These are phyloP conservation scores for Penicillium herquei DNA, from an alignment of 495 filamentous ascomycete species.

Conservation along the genomic window DNA sequence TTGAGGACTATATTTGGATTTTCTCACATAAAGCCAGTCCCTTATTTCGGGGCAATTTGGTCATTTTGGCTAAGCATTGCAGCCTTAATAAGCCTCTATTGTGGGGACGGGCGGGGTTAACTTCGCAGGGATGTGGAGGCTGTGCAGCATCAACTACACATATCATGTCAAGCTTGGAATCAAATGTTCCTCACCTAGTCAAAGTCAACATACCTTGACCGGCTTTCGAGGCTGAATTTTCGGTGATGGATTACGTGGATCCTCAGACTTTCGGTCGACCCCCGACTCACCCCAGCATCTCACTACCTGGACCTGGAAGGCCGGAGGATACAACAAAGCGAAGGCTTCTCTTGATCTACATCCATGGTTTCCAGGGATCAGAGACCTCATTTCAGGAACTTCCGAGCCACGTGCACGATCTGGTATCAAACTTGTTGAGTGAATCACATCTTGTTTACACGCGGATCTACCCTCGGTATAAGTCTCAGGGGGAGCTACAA, in stretches of 20 bases:
- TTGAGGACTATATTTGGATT: no score
- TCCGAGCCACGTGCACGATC: slow-evolving; percentile 80
- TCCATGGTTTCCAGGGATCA: slow-evolving; percentile 92
- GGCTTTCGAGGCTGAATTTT: neutral
- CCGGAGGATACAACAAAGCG: slow-evolving; percentile 30
- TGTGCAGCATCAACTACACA: no score
- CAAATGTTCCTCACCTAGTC: neutral
- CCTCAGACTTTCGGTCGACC: neutral
- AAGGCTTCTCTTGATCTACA: slow-evolving; percentile 74
- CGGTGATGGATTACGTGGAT: neutral
- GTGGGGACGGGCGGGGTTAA: no score
- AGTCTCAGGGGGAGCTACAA: slow-evolving; percentile 71
- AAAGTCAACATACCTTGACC: no score
- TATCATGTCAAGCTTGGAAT: no score
- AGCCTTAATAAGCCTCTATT: no score
- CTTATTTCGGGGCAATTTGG: no score
- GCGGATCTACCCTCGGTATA: slow-evolving; percentile 90
- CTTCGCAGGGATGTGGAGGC: no score
- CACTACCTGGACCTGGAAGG: slow-evolving; percentile 10
- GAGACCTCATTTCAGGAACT: slow-evolving; percentile 86
- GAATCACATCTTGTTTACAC: slow-evolving; percentile 81
- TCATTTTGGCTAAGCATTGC: no score
- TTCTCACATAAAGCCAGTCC: no score
- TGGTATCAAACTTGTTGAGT: slow-evolving; percentile 63
- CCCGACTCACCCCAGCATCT: slow-evolving; percentile 10